Evolutionary conservation across 371 early-diverging fungal genomes (phyloP).

Genomic region (Fennellomyces sp.): DNA sequence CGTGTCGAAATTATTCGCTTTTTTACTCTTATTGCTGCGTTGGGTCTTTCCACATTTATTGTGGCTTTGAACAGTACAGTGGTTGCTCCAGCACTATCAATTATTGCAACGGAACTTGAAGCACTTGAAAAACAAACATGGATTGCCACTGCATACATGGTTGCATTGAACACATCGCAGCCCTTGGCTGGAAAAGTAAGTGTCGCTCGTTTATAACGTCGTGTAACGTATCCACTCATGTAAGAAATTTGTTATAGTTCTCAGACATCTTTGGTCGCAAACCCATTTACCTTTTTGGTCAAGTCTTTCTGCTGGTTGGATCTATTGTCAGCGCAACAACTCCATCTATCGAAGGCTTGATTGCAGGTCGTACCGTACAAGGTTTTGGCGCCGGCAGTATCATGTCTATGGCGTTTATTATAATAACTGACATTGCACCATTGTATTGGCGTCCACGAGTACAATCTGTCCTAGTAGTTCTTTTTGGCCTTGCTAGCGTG

Average conservation of each 20-base stretch:
- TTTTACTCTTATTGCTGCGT: too few species aligned
- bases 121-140: conserved; percentile 10
- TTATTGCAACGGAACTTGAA: conserved; percentile 9
- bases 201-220: not conserved
- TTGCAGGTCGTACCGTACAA: conserved; percentile 69
- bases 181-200: conserved; percentile 5
- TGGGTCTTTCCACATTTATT: too few species aligned
- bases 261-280: conserved; percentile 69
- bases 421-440: conserved; percentile 77
- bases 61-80: not conserved
- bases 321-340: conserved; percentile 18
- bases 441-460: conserved; percentile 71
- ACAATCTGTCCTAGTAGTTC: conserved; percentile 53
- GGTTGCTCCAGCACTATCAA: conserved; percentile 14
- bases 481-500: conserved; percentile 72
- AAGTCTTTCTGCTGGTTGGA: conserved; percentile 29
- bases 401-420: conserved; percentile 67
- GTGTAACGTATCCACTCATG: not conserved
- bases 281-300: conserved; percentile 35
- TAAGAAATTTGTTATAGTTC: conserved; percentile 31
- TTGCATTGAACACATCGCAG: not conserved
- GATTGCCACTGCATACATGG: conserved; percentile 38
- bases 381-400: conserved; percentile 75
- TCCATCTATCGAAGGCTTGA: conserved; percentile 42
- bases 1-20: too few species aligned